Evolutionary conservation across 2,329 filamentous ascomycete genomes (phyloP).

Genomic region (Neonectria magnoliae): DNA sequence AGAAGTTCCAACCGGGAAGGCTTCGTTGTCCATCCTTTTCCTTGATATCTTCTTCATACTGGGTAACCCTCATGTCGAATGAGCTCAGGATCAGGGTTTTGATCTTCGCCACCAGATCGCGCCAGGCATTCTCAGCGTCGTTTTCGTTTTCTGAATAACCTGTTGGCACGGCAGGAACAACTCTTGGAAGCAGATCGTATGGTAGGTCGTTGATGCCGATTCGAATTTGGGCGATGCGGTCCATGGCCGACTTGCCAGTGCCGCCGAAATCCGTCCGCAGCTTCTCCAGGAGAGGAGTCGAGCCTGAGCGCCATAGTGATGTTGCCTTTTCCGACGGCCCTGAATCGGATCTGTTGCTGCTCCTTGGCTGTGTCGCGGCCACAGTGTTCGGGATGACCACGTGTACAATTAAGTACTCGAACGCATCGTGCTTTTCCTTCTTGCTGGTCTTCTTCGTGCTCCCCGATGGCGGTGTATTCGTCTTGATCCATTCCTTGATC

Average conservation of each 20-base stretch:
- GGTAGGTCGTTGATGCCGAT: constrained; percentile 77
- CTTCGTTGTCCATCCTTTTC: constrained; percentile 89
- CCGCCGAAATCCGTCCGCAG: constrained; percentile 90
- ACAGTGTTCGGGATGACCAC: constrained; percentile 88
- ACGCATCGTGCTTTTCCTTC: constrained; percentile 94
- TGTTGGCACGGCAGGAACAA: constrained; percentile 70
- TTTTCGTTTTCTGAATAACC: constrained; percentile 76
- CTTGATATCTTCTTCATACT: constrained; percentile 97
- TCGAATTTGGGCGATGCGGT: constrained; percentile 86
- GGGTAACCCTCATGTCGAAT: constrained; percentile 88
- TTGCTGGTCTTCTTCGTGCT: constrained; percentile 67
- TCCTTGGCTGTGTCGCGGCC: constrained; percentile 80
- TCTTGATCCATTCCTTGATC: constrained; percentile 91
- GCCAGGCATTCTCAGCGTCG: constrained; percentile 84
- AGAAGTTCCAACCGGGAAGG: constrained; percentile 98
- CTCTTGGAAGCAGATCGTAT: constrained; percentile 70
- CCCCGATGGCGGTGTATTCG: constrained; percentile 69
- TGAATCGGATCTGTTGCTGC: constrained; percentile 64
- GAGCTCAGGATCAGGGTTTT: constrained; percentile 88
- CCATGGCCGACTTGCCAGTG: constrained; percentile 72
- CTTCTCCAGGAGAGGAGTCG: constrained; percentile 88
- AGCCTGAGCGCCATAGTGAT: constrained; percentile 81
- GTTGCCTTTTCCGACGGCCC: constrained; percentile 73
- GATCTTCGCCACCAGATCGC: constrained; percentile 84
- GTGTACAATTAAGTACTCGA: constrained; percentile 94